Conservation (phyloP, 2,329 filamentous ascomycete genomes). For the Scedosporium boydii region DNA sequence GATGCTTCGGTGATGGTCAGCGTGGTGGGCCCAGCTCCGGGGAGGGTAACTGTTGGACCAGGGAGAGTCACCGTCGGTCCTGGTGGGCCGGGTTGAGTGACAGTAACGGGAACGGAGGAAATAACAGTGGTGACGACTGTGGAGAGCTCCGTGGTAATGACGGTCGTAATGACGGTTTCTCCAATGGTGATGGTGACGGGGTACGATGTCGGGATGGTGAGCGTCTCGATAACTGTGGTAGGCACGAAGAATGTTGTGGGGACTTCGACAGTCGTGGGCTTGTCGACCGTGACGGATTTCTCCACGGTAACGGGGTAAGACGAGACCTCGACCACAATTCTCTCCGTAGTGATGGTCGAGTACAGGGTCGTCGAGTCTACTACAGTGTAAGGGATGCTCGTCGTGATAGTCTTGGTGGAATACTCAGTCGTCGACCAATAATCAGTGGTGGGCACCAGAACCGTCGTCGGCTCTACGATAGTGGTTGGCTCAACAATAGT, state of each 20-base stretch:
- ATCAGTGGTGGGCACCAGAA: background rate
- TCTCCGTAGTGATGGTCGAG: constrained; percentile 4
- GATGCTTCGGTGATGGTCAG: constrained; percentile 19
- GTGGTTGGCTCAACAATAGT: constrained; percentile 11
- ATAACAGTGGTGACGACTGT: constrained; percentile 8
- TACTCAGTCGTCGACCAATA: background rate
- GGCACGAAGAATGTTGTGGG: constrained; percentile 4
- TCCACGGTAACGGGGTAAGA: constrained; percentile 10
- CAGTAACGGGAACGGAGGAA: constrained; percentile 10
- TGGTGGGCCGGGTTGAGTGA: constrained; percentile 9
- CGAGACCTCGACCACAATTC: constrained; percentile 2
- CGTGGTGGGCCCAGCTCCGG: constrained; percentile 15
- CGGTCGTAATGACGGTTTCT: constrained; percentile 10
- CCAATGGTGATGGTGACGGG: constrained; percentile 12
- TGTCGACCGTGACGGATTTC: constrained; percentile 3
- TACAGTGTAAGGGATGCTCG: constrained; percentile 7
- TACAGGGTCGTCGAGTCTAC: constrained; percentile 6
- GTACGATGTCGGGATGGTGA: constrained; percentile 10
- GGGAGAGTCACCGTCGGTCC: constrained; percentile 22
- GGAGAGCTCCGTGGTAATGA: constrained; percentile 12
- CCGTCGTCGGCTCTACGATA: constrained; percentile 8
- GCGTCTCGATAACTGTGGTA: constrained; percentile 10
- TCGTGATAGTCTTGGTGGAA: constrained; percentile 7
- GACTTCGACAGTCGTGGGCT: background rate
- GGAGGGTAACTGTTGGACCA: constrained; percentile 20